Evolutionary conservation across 139 green algal genomes (phyloP).

Genomic region (Desmodesmus armatus): DNA sequence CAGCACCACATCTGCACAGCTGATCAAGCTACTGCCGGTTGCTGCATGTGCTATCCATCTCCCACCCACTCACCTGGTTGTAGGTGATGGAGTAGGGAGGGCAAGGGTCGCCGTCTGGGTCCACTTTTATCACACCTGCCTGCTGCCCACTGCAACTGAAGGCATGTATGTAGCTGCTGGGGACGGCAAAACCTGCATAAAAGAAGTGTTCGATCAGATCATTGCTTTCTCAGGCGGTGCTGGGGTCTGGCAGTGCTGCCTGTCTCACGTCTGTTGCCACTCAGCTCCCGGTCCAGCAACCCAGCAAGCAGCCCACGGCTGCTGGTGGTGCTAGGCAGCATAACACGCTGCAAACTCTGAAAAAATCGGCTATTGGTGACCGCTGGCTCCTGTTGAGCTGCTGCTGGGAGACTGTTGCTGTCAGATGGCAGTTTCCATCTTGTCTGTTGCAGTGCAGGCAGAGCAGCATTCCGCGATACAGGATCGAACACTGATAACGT

Average conservation of each 20-base stretch:
- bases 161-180: slow-evolving; percentile 28
- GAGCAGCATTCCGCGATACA: too few species aligned
- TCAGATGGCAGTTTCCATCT: too few species aligned
- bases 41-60: neutral
- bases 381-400: too few species aligned
- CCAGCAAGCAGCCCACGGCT: slow-evolving; percentile 15
- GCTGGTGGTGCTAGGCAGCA: too few species aligned
- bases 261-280: slow-evolving; percentile 12
- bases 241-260: too few species aligned
- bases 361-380: too few species aligned
- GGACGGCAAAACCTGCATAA: slow-evolving; percentile 7
- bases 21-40: neutral
- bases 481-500: too few species aligned
- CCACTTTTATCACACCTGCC: slow-evolving; percentile 33
- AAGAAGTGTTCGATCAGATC: too few species aligned
- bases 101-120: slow-evolving; percentile 32
- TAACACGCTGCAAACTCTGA: too few species aligned
- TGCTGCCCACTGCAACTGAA: slow-evolving; percentile 16
- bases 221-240: too few species aligned
- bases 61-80: slow-evolving; percentile 37
- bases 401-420: too few species aligned
- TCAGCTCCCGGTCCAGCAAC: slow-evolving; percentile 13
- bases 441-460: too few species aligned
- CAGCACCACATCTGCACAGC: neutral
- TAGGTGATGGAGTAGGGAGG: slow-evolving; percentile 55